These are phyloP conservation scores for Phytopythium delawarense DNA, from an alignment of 352 stramenopile genomes.

Conservation along the genomic window DNA sequence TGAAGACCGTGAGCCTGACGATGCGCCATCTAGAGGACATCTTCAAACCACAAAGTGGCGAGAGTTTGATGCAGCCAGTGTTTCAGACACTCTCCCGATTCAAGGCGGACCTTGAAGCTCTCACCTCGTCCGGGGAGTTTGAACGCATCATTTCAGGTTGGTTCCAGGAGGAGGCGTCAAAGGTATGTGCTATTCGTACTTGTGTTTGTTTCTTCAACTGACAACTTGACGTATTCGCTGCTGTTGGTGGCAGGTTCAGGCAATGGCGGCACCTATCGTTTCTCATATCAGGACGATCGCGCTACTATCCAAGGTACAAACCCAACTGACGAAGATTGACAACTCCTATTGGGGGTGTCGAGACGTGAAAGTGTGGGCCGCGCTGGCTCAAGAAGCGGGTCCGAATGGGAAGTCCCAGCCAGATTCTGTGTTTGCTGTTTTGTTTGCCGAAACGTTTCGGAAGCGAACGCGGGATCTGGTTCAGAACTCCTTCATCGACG, in stretches of 20 bases:
- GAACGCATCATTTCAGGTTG: constrained; percentile 25
- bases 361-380: constrained; percentile 34
- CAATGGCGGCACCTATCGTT: constrained; percentile 40
- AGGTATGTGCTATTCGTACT: constrained; percentile 20
- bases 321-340: constrained; percentile 13
- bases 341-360: constrained; percentile 26
- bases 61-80: constrained; percentile 20
- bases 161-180: constrained; percentile 28
- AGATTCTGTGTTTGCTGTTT: constrained; percentile 49
- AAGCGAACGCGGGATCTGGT: constrained; percentile 65
- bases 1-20: constrained; percentile 56
- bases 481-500: constrained; percentile 70
- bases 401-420: background rate
- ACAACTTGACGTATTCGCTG: background rate
- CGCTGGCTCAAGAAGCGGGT: constrained; percentile 5
- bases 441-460: constrained; percentile 64
- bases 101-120: constrained; percentile 20
- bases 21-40: constrained; percentile 52
- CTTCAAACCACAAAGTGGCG: constrained; percentile 27
- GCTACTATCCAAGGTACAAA: constrained; percentile 26
- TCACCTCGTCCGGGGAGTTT: constrained; percentile 29
- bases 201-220: background rate
- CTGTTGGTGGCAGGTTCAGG: constrained; percentile 30
- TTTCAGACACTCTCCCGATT: constrained; percentile 22
- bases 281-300: constrained; percentile 53